Evolutionary conservation across 1,284 basidiomycete species (phyloP).

Genomic region (Exobasidium rhododendri): DNA sequence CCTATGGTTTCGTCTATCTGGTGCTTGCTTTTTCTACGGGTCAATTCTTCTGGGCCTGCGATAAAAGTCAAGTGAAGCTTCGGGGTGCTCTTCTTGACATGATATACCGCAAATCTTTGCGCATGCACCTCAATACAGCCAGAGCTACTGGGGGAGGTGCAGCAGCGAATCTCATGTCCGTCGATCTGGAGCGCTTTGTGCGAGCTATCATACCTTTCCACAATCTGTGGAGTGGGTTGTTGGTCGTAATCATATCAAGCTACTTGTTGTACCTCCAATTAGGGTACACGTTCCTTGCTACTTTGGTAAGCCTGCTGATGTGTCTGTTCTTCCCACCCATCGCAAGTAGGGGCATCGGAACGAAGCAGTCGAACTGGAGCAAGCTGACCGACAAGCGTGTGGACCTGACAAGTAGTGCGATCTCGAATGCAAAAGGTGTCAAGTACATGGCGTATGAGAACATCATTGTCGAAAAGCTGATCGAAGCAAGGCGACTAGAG

Average conservation of each 20-base stretch:
- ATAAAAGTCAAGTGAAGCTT: slow-evolving; percentile 34
- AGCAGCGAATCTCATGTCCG: slow-evolving; percentile 45
- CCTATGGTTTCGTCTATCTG: slow-evolving; percentile 41
- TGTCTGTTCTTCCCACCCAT: slow-evolving; percentile 33
- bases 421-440: slow-evolving; percentile 43
- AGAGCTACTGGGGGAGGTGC: slow-evolving; percentile 36
- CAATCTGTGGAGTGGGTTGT: slow-evolving; percentile 34
- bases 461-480: slow-evolving; percentile 28
- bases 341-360: slow-evolving; percentile 27
- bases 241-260: slow-evolving; percentile 35
- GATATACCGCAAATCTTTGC: slow-evolving; percentile 44
- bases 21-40: slow-evolving; percentile 31
- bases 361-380: slow-evolving; percentile 35
- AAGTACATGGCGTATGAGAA: slow-evolving; percentile 46
- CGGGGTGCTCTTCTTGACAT: slow-evolving; percentile 41
- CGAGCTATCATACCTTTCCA: slow-evolving; percentile 27
- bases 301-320: slow-evolving; percentile 27
- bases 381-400: slow-evolving; percentile 35
- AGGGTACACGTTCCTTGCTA: slow-evolving; percentile 36
- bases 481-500: slow-evolving; percentile 30
- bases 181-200: slow-evolving; percentile 47
- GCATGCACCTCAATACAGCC: slow-evolving; percentile 33
- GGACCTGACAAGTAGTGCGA: slow-evolving; percentile 30
- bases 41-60: slow-evolving; percentile 31
- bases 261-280: slow-evolving; percentile 39